Base-by-base conservation (phyloP, 139 green algal genomes). In the Tetraselmis striata region DNA sequence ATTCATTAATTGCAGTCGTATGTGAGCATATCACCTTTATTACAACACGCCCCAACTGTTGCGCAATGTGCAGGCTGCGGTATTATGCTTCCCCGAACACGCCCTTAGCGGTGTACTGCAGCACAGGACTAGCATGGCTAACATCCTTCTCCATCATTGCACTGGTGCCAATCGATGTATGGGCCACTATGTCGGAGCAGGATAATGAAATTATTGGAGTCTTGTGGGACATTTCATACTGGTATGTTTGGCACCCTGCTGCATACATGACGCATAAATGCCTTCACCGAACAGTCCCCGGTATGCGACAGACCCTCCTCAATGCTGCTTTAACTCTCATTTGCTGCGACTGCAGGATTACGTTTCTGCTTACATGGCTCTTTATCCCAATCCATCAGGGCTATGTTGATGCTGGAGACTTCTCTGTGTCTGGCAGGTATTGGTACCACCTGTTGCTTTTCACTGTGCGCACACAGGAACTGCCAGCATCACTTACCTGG, bases 401-500 rank as follows among this genome's bases (percentile, higher is more conserved):
- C 26, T 98, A 97, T 81, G 82, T 87, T n/a, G 91, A 98, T 59
- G 92, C 95, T 1, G 95, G 95, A 0, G 91, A 96, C 81, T 98
- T 98, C 85, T 96, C 89, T 0, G 79, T 93, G 0, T 74, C 85
- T 29, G 85, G 78, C 59, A 86, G 83, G 81, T 88, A 79, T 32
- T 23, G 2, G 26, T 26, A 25, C 2, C 79, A 82, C 25, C 27
- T 59, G 45, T 27, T 24, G 2, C 0, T 82, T 2, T 25, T 78
- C n/a, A n/a, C n/a, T n/a, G n/a, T n/a, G n/a, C n/a, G n/a, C n/a
- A n/a, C n/a, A n/a, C n/a, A n/a, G n/a, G n/a, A n/a, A n/a, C n/a
- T n/a, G n/a, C n/a, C n/a, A n/a, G n/a, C n/a, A n/a, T n/a, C 23
- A 27, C 28, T 75, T 59, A 67, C 5, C 18, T 67, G 5, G 45